Evolutionary conservation across 805 yeast species (phyloP), one percentile per base, ranked within the genome.

Genomic region (Metschnikowia continentalis): DNA sequence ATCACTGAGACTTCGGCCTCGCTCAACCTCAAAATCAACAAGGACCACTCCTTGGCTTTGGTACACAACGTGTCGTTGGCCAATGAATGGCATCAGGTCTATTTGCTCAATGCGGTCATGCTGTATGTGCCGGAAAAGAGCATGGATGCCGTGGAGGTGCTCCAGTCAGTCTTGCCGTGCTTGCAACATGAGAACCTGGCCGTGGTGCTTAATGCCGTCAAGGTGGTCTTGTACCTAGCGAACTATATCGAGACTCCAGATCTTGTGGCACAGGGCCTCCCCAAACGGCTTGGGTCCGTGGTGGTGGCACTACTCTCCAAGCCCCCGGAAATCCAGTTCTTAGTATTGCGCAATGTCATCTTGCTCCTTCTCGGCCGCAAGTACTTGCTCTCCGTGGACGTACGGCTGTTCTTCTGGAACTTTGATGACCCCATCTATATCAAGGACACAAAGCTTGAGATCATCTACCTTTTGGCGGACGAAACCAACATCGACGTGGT

Each of bases 401-500:
- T 88, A n/a, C 80, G 82, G 48, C 80, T 82, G 69, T 89, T 91
- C 63, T 90, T 89, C 67, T 85, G 94, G 68, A 83, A 82, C 52
- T 88, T 81, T 60, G 86, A 87, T 64, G 97, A 91, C 64, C 94
- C 96, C 1, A 81, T 88, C 20, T 92, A 88, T 64, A 83, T 92
- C 62, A 89, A 90, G 65, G 92, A 90, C 60, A 88, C 97, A 5
- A 92, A 92, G 62, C 72, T 92, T 42, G 97, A 92, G 63, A 86
- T 94, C 52, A 82, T 92, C 20, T 88, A 87, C 59, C 71, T 89
- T 35, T 71, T 92, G 43, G 95, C 97, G 1, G 78, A 82, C 60
- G 83, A 81, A 48, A 56, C 65, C 8, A 88, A 87, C 59, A 73
- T 86, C 42, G 74, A 71, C 5, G 68, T 75, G 36, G 89, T 92